Evolutionary conservation across 1,284 basidiomycete species (phyloP).

Genomic region (Ustilago xerochloae): DNA sequence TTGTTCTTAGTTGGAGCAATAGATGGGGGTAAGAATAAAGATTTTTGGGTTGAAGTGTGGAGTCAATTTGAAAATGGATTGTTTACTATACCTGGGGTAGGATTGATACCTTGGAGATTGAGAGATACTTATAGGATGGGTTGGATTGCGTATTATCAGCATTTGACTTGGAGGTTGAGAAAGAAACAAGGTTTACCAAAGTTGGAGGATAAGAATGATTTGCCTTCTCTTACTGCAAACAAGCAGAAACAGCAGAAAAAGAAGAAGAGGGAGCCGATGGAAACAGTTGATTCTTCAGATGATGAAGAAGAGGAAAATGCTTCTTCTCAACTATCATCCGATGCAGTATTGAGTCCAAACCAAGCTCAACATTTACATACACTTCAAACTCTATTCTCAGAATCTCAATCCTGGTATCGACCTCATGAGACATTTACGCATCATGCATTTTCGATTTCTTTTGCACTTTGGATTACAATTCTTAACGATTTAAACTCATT

Average conservation of each 20-base stretch:
- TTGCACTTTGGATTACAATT: constrained; percentile 69
- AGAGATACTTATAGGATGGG: constrained; percentile 81
- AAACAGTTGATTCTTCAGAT: background rate
- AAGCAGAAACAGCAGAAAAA: constrained; percentile 44
- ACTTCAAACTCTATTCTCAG: constrained; percentile 39
- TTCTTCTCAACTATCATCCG: background rate
- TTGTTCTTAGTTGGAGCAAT: constrained; percentile 44
- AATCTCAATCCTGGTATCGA: constrained; percentile 76
- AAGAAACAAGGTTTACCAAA: constrained; percentile 36
- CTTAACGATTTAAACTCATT: constrained; percentile 83
- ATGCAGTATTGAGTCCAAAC: constrained; percentile 28
- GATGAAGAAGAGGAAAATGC: constrained; percentile 4
- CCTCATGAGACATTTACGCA: constrained; percentile 86
- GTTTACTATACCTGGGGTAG: constrained; percentile 79
- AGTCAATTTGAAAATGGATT: constrained; percentile 82
- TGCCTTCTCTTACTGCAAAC: constrained; percentile 71
- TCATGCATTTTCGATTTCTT: constrained; percentile 76
- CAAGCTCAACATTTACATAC: constrained; percentile 28
- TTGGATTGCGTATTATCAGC: constrained; percentile 75
- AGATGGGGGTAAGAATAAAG: constrained; percentile 44
- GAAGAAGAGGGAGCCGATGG: background rate
- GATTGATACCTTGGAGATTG: constrained; percentile 76
- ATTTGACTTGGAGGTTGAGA: constrained; percentile 34
- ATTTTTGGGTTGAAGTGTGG: constrained; percentile 78
- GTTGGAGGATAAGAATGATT: constrained; percentile 40